Evolutionary conservation across 108 stramenopile species (phyloP), one percentile per base, ranked within the genome.

Genomic region (Cyclotella atomus): DNA sequence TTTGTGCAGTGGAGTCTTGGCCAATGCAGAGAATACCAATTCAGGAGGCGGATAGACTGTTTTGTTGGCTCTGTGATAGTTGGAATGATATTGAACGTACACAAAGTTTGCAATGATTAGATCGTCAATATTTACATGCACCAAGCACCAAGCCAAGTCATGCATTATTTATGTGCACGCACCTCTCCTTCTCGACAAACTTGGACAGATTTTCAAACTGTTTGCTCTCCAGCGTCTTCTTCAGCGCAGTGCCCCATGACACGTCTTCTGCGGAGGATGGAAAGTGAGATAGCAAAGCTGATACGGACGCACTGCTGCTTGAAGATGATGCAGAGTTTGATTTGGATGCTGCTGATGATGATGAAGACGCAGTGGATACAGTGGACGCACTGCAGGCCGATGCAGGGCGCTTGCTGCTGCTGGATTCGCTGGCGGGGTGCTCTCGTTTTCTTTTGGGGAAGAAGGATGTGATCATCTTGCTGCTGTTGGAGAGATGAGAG

Each of bases 11-110:
- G 97, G 97, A 47, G 94, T 95, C 28, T 85, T 64, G 57, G 96
- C 93, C 50, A 99, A 75, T 3, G 98, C 98, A 1, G 97, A 73
- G 73, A 99, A 99, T 0, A 93, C 78, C 35, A 90, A 77, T 19
- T 76, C 54, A 19, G 83, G 65, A 0, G 97, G 94, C 0, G 98
- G 98, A 67, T 83, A 96, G 50, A 99, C 75, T n/a, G 92, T 70
- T 15, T 86, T 74, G 0, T 46, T 65, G 16, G 46, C 68, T 6
- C 75, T 82, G 20, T 46, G 7, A 67, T 24, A 47, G 70, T 78
- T 56, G 55, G 27, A 20, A 24, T 46, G 14, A 33, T n/a, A 29
- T 27, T 27, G 24, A 28, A 24, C 23, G 12, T 24, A 16, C 30
- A 34, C 38, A 61, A 15, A 29, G n/a, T n/a, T n/a, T n/a, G n/a